phyloP scores from a whole-genome alignment of 164 flowering plant species.

The Chloranthus sessilifolius region DNA sequence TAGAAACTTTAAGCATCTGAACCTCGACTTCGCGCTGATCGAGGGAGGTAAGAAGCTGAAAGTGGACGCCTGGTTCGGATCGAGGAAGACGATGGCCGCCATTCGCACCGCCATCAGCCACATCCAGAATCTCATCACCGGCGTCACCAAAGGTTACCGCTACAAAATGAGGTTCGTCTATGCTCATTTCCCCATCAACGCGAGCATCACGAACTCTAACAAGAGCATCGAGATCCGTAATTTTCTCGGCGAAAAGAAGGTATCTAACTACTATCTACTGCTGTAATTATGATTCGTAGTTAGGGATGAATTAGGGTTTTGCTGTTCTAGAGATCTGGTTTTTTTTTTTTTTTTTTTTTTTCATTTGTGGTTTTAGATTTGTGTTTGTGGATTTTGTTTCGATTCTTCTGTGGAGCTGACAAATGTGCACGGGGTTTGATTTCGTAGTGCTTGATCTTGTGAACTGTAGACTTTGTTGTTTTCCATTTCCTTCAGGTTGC shows the following conservation, averaged over 20 bases:
- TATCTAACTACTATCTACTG: no score
- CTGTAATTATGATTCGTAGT: no score
- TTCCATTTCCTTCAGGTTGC: no score
- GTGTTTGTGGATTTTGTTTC: no score
- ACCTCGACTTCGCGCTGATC: constrained; percentile 56
- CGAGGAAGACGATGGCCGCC: constrained; percentile 59
- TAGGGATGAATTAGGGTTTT: no score
- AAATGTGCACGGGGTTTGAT: no score
- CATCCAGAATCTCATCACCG: constrained; percentile 50
- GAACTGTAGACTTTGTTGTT: no score
- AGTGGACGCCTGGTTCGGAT: constrained; percentile 72
- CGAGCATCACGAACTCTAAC: constrained; percentile 38
- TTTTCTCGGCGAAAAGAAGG: constrained; percentile 51
- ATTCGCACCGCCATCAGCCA: constrained; percentile 65
- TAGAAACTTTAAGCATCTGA: constrained; percentile 26
- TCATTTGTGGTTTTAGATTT: no score
- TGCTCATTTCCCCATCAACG: constrained; percentile 75
- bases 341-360: neutral
- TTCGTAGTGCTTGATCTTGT: no score
- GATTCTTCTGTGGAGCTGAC: neutral
- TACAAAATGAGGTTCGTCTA: constrained; percentile 74
- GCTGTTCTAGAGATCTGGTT: no score
- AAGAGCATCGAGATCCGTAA: constrained; percentile 44
- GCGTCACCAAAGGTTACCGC: constrained; percentile 61
- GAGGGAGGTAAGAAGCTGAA: constrained; percentile 42